These are phyloP conservation scores for Paramecium octaurelia DNA, from an alignment of 73 alveolate species.

Conservation along the genomic window DNA sequence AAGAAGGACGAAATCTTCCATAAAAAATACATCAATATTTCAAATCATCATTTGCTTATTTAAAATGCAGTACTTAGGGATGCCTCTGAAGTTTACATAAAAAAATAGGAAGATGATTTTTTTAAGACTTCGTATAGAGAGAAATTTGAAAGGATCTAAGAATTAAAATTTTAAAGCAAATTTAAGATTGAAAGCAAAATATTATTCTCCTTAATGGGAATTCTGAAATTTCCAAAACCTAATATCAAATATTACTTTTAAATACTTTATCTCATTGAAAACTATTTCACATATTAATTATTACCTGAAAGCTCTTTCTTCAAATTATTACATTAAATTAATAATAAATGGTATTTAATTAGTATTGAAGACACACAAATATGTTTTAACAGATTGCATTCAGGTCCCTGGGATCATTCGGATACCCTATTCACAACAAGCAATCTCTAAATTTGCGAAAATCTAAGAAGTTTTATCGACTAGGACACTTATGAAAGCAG, in stretches of 20 bases:
- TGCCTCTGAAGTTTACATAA: neutral
- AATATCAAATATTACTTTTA: constrained; percentile 29
- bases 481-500: neutral
- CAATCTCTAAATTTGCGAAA: neutral
- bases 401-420: constrained; percentile 50
- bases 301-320: constrained; percentile 32
- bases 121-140: neutral
- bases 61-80: constrained; percentile 45
- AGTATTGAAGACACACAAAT: neutral
- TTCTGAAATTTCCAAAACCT: constrained; percentile 40
- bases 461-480: neutral
- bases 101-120: neutral
- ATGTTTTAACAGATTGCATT: neutral
- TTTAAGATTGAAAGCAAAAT: constrained; percentile 38
- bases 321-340: neutral
- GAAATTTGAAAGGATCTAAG: constrained; percentile 27
- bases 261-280: constrained; percentile 17
- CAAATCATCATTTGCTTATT: neutral
- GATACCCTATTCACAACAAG: neutral
- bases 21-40: neutral
- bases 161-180: constrained; percentile 16
- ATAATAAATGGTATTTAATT: constrained; percentile 11
- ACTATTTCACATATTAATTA: constrained; percentile 28
- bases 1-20: constrained; percentile 19
- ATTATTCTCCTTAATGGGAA: constrained; percentile 37